Evolutionary conservation across 441 rosid genomes (phyloP).

Genomic region (Erodium moschatum): DNA sequence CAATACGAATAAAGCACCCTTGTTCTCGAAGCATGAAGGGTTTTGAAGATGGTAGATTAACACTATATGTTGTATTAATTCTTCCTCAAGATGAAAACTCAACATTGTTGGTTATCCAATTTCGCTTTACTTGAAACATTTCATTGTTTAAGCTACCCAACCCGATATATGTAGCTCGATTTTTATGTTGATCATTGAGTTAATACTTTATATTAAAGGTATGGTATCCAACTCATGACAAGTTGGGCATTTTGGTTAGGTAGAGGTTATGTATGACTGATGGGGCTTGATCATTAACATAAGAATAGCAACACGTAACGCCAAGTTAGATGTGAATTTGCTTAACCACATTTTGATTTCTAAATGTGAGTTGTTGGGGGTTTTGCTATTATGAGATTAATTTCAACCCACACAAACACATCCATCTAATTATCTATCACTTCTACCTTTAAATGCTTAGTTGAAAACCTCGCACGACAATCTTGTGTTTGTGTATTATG

Average conservation of each 20-base stretch:
- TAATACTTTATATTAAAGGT: background rate
- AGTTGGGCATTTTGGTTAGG: background rate
- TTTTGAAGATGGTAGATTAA: background rate
- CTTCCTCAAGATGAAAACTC: background rate
- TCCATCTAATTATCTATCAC: background rate
- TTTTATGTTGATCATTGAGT: too few relatives aligned
- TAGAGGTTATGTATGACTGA: background rate
- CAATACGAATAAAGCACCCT: background rate
- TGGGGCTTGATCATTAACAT: background rate
- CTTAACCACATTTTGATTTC: background rate
- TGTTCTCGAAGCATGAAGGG: background rate
- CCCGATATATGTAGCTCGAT: too few relatives aligned
- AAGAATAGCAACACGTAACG: background rate
- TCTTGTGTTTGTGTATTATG: too few relatives aligned
- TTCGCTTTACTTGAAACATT: background rate
- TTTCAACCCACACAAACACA: background rate
- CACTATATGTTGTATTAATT: slow-evolving; percentile 8
- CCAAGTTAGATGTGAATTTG: slow-evolving; percentile 1
- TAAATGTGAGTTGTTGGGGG: background rate
- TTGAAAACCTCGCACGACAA: background rate
- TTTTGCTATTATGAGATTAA: background rate
- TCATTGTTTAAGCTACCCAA: too few relatives aligned
- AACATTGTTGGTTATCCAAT: slow-evolving; percentile 4
- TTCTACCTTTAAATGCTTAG: background rate
- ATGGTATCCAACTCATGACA: background rate